Evolutionary conservation across 2,329 filamentous ascomycete species (phyloP), one percentile per base, ranked within the genome.

Genomic region (Fusarium chuoi): DNA sequence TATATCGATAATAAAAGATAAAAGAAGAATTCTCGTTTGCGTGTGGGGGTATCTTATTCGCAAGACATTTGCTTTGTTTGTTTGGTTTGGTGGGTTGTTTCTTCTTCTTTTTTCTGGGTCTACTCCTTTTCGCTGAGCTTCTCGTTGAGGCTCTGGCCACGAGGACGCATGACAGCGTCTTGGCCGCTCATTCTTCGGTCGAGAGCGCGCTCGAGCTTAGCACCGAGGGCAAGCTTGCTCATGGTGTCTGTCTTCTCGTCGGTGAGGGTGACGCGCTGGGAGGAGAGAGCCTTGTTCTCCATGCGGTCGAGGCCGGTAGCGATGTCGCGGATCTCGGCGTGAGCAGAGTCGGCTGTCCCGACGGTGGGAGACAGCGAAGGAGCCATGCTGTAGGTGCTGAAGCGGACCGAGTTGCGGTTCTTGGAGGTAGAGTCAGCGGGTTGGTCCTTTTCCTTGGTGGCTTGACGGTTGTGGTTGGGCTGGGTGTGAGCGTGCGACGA

Each of bases 131-230:
- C 79, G 44, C 75, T 68, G 46, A 77, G 75, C 78, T 84, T 84
- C 73, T 84, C 83, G 70, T 76, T 78, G 35, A 81, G 75, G 57
- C 79, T 84, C 77, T 84, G 81, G 58, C 81, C 78, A 38, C 85
- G 83, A 28, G 86, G 89, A 73, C 92, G 90, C 88, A 96, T 95
- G 82, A 94, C 92, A 75, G 95, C 95, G 79, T 98, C 95, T 83
- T 98, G 95, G 76, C 93, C 86, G 35, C 90, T 92, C 95, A 98
- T 96, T 79, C 95, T 90, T 75, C 95, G 89, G 76, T 92, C 92
- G 62, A 98, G 89, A 28, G 95, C 95, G 69, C 95, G 91, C 82
- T 98, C 95, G 45, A 98, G 89, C 85, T 98, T 98, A 69, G 95
- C 95, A 54, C 95, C 93, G 59, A 98, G 89, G 42, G 95, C 95